Evolutionary conservation across 805 yeast genomes (phyloP).

Genomic region (Limtongozyma cylindracea): DNA sequence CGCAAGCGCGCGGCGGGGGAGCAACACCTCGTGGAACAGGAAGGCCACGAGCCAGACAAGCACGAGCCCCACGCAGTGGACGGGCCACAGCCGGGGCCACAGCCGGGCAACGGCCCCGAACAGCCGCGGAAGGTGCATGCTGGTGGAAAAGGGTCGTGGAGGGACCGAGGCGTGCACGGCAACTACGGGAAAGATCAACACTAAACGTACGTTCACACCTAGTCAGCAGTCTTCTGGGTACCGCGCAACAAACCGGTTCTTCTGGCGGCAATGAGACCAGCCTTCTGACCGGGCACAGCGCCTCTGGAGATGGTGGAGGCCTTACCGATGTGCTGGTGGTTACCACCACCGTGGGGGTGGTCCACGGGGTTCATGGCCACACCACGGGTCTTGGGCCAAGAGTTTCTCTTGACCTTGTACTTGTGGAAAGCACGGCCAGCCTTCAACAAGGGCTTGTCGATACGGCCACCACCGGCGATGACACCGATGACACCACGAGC

Average conservation of each 20-base stretch:
- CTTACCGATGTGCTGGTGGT: constrained; percentile 99
- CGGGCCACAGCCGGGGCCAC: no score
- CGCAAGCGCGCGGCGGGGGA: constrained; percentile 6
- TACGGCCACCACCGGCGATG: constrained; percentile 99
- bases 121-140: no score
- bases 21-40: constrained; percentile 8
- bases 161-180: no score
- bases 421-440: constrained; percentile 99
- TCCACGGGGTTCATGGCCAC: constrained; percentile 99
- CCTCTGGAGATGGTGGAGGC: constrained; percentile 98
- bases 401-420: constrained; percentile 98
- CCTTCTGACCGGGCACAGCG: constrained; percentile 99
- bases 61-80: constrained; percentile 4
- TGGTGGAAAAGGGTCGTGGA: no score
- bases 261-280: constrained; percentile 99
- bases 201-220: no score
- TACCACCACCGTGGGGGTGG: constrained; percentile 99
- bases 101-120: no score
- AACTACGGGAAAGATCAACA: no score
- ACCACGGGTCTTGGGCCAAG: constrained; percentile 99
- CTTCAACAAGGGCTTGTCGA: constrained; percentile 97
- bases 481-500: constrained; percentile 99
- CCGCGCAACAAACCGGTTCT: constrained; percentile 99
- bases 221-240: constrained; percentile 64
- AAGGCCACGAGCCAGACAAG: constrained; percentile 8